Evolutionary conservation across 768 basidiomycete genomes (phyloP).

Genomic region (Lactifluus hygrophoroides): DNA sequence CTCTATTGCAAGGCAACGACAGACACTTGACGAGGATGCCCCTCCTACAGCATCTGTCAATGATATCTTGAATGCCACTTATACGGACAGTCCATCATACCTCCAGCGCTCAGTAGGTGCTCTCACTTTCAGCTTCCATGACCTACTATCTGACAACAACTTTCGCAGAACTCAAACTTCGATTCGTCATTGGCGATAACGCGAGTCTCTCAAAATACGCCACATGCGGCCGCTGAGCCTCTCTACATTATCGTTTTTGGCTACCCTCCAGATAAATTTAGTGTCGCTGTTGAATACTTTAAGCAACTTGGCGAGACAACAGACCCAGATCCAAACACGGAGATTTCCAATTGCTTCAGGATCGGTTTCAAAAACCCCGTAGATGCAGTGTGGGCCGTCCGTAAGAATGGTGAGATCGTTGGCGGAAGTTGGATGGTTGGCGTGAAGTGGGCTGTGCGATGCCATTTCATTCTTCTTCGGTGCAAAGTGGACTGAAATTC

Average conservation of each 20-base stretch:
- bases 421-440: slow-evolving; percentile 77
- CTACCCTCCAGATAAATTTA: slow-evolving; percentile 77
- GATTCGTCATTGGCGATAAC: slow-evolving; percentile 29
- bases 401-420: slow-evolving; percentile 77
- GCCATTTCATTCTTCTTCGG: background rate
- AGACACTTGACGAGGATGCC: slow-evolving; percentile 47
- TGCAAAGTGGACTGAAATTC: background rate
- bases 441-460: slow-evolving; percentile 74
- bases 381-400: slow-evolving; percentile 70
- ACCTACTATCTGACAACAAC: background rate
- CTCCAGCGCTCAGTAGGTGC: slow-evolving; percentile 40
- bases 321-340: slow-evolving; percentile 55
- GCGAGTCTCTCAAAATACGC: slow-evolving; percentile 17
- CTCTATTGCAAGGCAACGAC: slow-evolving; percentile 13
- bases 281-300: slow-evolving; percentile 64
- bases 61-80: slow-evolving; percentile 59
- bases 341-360: slow-evolving; percentile 73
- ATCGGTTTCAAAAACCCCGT: slow-evolving; percentile 65
- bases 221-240: slow-evolving; percentile 31
- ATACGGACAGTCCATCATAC: slow-evolving; percentile 33
- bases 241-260: slow-evolving; percentile 76
- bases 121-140: background rate
- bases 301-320: slow-evolving; percentile 62
- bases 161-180: slow-evolving; percentile 32
- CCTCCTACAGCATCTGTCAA: slow-evolving; percentile 69